Base-by-base conservation (phyloP, 2,329 filamentous ascomycete species). In the Pyrenophora graminea region DNA sequence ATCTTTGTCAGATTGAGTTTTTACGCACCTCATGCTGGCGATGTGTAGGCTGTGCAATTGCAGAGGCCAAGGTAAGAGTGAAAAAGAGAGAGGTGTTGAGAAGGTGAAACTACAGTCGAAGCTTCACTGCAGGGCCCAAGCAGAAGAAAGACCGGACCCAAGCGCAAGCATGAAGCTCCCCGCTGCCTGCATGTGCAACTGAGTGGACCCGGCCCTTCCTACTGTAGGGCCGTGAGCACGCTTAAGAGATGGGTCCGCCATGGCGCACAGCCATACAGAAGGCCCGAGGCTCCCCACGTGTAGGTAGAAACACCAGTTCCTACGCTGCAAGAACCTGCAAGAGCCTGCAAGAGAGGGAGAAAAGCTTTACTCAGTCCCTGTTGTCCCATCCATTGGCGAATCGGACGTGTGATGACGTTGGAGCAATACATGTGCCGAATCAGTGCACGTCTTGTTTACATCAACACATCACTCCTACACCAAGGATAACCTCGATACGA, bases 1-100 rank as follows among this genome's bases (percentile, higher is more conserved):
- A 42, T 48, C 37, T 51, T 42, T 19, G 49, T 38, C 46, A 18
- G 10, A 9, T 60, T 58, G 48, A 49, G 66, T 62, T 61, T 65
- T 8, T 32, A 51, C 48, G 23, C 33, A 51, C 48, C 48, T 51
- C 67, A 70, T 70, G 58, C 36, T 55, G 56, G 59, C 57, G 40
- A 51, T 45, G 38, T 37, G 34, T 39, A 42, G 37, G 51, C 53
- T 33, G 17, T 39, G 27, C 27, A 53, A 60, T 47, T 51, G 49
- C 50, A 36, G 10, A 32, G 33, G 43, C 45, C 41, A 18, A 27
- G 18, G 43, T 15, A n/a, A 18, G 21, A 25, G 21, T 15, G 45
- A 30, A 36, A 48, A 32, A 13, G 48, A 49, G 41, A 46, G 48
- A 30, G 32, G 52, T 41, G 44, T 30, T 51, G 48, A 50, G 44